These are phyloP conservation scores for Mucor ambiguus DNA, from an alignment of 371 early-diverging fungal species.

Conservation along the genomic window DNA sequence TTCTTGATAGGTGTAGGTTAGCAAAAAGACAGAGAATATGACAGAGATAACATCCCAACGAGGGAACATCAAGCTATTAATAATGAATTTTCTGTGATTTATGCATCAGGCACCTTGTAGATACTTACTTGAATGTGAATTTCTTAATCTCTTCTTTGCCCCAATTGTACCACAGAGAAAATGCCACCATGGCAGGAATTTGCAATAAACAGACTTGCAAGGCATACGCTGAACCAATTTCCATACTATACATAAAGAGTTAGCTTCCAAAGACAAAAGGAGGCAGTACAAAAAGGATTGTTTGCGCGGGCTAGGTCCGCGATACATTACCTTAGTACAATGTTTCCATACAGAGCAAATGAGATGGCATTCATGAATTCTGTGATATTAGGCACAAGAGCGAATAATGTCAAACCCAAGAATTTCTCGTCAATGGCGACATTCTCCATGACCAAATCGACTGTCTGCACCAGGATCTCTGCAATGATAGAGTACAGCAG, in stretches of 20 bases:
- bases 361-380: slow-evolving; percentile 97
- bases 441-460: slow-evolving; percentile 70
- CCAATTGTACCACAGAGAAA: slow-evolving; percentile 73
- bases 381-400: slow-evolving; percentile 93
- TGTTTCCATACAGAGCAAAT: slow-evolving; percentile 91
- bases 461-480: slow-evolving; percentile 78
- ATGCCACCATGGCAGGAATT: slow-evolving; percentile 91
- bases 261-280: neutral
- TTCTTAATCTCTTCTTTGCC: slow-evolving; percentile 40
- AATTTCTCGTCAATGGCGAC: slow-evolving; percentile 83
- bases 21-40: slow-evolving; percentile 88
- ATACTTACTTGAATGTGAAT: slow-evolving; percentile 51
- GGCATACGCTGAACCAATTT: slow-evolving; percentile 96
- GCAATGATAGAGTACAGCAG: slow-evolving; percentile 88
- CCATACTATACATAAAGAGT: slow-evolving; percentile 57
- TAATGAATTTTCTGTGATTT: neutral
- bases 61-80: slow-evolving; percentile 85
- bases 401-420: slow-evolving; percentile 91
- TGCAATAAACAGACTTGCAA: slow-evolving; percentile 94
- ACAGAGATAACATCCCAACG: slow-evolving; percentile 90
- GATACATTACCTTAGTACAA: slow-evolving; percentile 70
- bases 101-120: neutral
- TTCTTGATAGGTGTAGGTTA: slow-evolving; percentile 92
- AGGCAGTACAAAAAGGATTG: neutral
- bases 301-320: neutral